These are phyloP conservation scores for Zopfia rhizophila DNA, from an alignment of 2,329 filamentous ascomycete species.

Conservation along the genomic window DNA sequence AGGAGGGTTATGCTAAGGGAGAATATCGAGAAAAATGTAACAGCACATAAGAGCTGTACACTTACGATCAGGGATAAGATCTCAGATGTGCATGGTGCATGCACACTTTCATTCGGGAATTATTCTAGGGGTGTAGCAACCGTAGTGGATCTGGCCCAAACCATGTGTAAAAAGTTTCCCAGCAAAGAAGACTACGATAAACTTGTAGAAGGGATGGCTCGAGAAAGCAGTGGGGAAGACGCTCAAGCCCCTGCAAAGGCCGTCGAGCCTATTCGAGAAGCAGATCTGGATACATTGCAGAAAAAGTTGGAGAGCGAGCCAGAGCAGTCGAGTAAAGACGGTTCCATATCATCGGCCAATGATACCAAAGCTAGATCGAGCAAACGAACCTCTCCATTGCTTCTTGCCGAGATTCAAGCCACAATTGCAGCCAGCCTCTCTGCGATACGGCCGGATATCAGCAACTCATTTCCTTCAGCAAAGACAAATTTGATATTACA, in stretches of 20 bases:
- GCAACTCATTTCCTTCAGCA: constrained; percentile 58
- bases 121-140: constrained; percentile 25
- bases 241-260: not conserved
- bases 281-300: too few relatives aligned
- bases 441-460: constrained; percentile 43
- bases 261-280: too few relatives aligned
- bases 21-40: too few relatives aligned
- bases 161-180: constrained; percentile 19
- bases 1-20: constrained; percentile 60
- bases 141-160: constrained; percentile 33
- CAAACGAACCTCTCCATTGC: constrained; percentile 36
- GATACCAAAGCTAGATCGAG: too few relatives aligned
- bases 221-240: too few relatives aligned
- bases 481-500: constrained; percentile 69
- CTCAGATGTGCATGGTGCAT: constrained; percentile 30
- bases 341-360: not conserved
- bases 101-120: constrained; percentile 25
- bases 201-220: too few relatives aligned
- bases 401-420: constrained; percentile 59
- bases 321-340: not conserved
- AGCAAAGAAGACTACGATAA: constrained; percentile 1
- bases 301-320: too few relatives aligned
- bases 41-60: constrained; percentile 27
- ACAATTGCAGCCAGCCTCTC: constrained; percentile 62
- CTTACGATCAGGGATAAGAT: constrained; percentile 35